phyloP scores from a whole-genome alignment of 305 asterid species.

The Fraxinus xanthoxyloides region DNA sequence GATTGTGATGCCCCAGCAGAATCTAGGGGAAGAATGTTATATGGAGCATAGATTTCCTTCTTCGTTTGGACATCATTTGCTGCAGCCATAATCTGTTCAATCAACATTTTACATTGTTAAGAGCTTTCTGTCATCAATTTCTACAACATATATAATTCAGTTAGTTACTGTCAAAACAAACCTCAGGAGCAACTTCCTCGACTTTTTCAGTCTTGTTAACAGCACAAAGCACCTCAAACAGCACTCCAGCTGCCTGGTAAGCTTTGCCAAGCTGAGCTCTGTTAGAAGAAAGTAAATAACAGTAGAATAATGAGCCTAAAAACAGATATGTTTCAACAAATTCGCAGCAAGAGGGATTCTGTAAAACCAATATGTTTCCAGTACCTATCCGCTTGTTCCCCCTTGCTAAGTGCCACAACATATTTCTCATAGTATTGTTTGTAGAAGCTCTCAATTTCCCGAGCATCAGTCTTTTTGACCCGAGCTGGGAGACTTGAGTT shows the following conservation, averaged over 20 bases:
- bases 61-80: slow-evolving; percentile 49
- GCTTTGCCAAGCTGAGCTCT: slow-evolving; percentile 93
- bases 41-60: slow-evolving; percentile 47
- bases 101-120: slow-evolving; percentile 13
- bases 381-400: slow-evolving; percentile 95
- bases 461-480: slow-evolving; percentile 91
- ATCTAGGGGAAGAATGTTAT: slow-evolving; percentile 92
- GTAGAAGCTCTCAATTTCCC: slow-evolving; percentile 98
- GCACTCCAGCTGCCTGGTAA: slow-evolving; percentile 80
- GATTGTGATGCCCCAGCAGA: slow-evolving; percentile 93
- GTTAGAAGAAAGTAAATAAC: slow-evolving; percentile 19
- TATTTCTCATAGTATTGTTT: slow-evolving; percentile 94
- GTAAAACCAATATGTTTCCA: not conserved
- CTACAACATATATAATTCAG: not conserved
- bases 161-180: slow-evolving; percentile 25
- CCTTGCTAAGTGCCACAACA: slow-evolving; percentile 91
- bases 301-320: not conserved
- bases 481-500: slow-evolving; percentile 81
- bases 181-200: slow-evolving; percentile 83
- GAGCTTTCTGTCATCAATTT: slow-evolving; percentile 19
- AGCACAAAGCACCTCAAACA: slow-evolving; percentile 87
- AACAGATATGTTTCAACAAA: slow-evolving; percentile 15
- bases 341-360: slow-evolving; percentile 10
- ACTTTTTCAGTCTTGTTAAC: slow-evolving; percentile 77
- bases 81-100: slow-evolving; percentile 46